Percentiles rank a stretch among this genome's conserved stretches.
Conservation (phyloP, 176 grass and related monocot species). For the Alloteropsis semialata region DNA sequence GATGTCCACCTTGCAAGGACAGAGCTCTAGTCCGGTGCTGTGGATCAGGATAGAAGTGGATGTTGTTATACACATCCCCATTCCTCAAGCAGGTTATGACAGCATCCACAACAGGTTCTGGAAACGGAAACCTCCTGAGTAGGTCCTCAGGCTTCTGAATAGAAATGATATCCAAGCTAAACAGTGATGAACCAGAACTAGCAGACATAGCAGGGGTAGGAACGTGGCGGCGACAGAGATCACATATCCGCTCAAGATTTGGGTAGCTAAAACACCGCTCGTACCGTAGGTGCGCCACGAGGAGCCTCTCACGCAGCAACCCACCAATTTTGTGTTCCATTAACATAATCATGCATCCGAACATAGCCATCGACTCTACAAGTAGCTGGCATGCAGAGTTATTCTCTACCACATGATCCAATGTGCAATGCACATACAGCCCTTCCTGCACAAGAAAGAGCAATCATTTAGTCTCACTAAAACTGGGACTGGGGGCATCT, state of each 20-base stretch:
- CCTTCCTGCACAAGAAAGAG: conserved; percentile 55
- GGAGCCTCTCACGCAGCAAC: conserved; percentile 60
- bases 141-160: conserved; percentile 57
- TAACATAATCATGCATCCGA: conserved; percentile 60
- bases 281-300: conserved; percentile 53
- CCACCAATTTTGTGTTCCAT: conserved; percentile 59
- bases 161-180: conserved; percentile 30
- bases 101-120: conserved; percentile 48
- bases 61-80: conserved; percentile 52
- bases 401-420: conserved; percentile 62
- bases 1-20: conserved; percentile 53
- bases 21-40: conserved; percentile 58
- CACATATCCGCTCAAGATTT: conserved; percentile 54
- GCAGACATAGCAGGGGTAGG: not conserved
- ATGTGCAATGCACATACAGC: conserved; percentile 50
- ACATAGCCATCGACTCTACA: conserved; percentile 56
- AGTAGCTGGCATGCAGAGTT: conserved; percentile 45
- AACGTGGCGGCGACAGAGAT: conserved; percentile 46
- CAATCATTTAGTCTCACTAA: not conserved
- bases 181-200: not conserved
- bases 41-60: conserved; percentile 59
- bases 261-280: conserved; percentile 44
- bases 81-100: conserved; percentile 50
- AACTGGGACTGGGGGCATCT: not conserved
- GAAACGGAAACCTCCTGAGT: conserved; percentile 70